These are phyloP conservation scores for Aspergillus piperis DNA, from an alignment of 2,329 filamentous ascomycete genomes.

Conservation along the genomic window DNA sequence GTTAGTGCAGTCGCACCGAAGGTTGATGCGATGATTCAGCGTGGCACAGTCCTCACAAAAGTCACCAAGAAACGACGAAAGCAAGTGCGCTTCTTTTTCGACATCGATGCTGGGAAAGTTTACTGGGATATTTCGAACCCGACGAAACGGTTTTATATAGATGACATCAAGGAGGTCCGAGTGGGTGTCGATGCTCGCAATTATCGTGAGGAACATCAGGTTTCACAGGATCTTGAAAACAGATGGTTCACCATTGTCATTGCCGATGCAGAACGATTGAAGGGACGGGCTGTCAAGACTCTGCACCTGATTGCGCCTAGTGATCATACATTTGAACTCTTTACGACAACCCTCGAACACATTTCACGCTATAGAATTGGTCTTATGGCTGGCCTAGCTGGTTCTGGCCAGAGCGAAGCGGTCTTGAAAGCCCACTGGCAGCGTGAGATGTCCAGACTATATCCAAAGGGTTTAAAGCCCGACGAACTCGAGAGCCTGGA, in stretches of 20 bases:
- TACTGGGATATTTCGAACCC: slow-evolving; percentile 80
- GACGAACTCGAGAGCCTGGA: slow-evolving; percentile 72
- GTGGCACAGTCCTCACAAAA: slow-evolving; percentile 77
- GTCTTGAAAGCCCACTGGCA: slow-evolving; percentile 85
- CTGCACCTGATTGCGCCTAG: slow-evolving; percentile 85
- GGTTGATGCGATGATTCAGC: slow-evolving; percentile 73
- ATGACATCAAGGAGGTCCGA: slow-evolving; percentile 90
- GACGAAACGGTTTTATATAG: slow-evolving; percentile 85
- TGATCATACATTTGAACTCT: slow-evolving; percentile 69
- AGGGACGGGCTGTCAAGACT: slow-evolving; percentile 69
- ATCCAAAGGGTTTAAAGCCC: slow-evolving; percentile 42
- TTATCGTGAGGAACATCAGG: slow-evolving; percentile 79
- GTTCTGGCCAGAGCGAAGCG: slow-evolving; percentile 71
- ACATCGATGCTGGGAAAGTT: slow-evolving; percentile 81
- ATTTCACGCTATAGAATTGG: slow-evolving; percentile 85
- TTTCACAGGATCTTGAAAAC: slow-evolving; percentile 66
- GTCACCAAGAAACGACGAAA: slow-evolving; percentile 80
- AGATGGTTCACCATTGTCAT: slow-evolving; percentile 92
- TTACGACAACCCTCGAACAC: slow-evolving; percentile 80
- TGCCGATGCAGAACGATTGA: slow-evolving; percentile 73
- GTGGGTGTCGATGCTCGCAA: slow-evolving; percentile 81
- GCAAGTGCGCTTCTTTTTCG: slow-evolving; percentile 73
- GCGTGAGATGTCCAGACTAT: slow-evolving; percentile 74
- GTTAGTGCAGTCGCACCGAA: slow-evolving; percentile 60
- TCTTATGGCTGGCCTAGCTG: slow-evolving; percentile 84